Percentiles rank a stretch among this genome's conserved stretches.
Conservation (phyloP, 306 rosid species). For the Vigna mungo region DNA sequence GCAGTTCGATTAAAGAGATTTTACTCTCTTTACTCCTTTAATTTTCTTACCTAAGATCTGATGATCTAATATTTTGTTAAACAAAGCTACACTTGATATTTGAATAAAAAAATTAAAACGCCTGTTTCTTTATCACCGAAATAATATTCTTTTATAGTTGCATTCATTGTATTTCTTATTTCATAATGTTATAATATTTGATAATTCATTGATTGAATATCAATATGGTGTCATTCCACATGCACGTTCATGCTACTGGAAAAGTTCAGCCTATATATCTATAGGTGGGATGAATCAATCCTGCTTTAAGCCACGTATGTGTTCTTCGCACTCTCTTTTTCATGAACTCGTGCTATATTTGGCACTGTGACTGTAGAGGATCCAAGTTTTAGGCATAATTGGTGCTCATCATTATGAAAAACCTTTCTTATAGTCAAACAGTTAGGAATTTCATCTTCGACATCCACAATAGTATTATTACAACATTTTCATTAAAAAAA, state of each 20-base stretch:
- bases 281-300: neutral
- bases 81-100: no score
- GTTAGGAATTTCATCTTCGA: neutral
- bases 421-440: constrained; percentile 16
- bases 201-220: constrained; percentile 8
- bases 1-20: neutral
- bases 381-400: neutral
- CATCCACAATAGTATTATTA: neutral
- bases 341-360: neutral
- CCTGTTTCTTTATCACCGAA: no score
- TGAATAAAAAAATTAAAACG: no score
- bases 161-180: no score
- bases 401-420: neutral
- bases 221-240: neutral
- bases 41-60: no score
- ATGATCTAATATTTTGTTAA: no score
- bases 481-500: neutral
- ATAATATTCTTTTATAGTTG: no score
- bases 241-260: neutral
- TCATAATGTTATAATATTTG: neutral
- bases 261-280: neutral
- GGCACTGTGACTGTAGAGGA: no score
- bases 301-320: neutral
- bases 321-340: neutral
- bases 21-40: neutral